Evolutionary conservation across 1,139 yeast genomes (phyloP).

Genomic region (Pichia sp.): DNA sequence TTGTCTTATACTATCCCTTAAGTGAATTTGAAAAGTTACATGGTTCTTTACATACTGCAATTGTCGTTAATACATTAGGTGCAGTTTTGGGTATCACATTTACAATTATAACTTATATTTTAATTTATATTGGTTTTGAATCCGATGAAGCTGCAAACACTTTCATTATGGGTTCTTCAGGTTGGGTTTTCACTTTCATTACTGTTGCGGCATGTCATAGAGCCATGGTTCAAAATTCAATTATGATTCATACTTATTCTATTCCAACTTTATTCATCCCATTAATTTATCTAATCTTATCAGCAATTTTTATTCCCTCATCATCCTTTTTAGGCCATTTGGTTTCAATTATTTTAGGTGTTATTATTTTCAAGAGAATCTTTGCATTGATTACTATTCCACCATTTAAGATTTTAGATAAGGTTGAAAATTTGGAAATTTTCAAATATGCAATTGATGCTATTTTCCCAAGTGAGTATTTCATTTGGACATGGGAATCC

Average conservation of each 20-base stretch:
- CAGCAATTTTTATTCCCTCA: conserved; percentile 45
- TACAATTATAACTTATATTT: conserved; percentile 47
- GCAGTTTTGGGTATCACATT: conserved; percentile 64
- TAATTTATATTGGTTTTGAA: conserved; percentile 23
- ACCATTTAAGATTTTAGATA: conserved; percentile 59
- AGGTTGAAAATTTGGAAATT: conserved; percentile 43
- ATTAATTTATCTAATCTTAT: conserved; percentile 43
- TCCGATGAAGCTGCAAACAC: conserved; percentile 37
- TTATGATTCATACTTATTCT: conserved; percentile 23
- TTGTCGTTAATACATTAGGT: conserved; percentile 69
- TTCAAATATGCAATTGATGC: conserved; percentile 7
- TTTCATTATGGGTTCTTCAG: conserved; percentile 62
- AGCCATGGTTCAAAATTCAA: conserved; percentile 44
- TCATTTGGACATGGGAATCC: conserved; percentile 19
- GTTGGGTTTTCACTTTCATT: conserved; percentile 67
- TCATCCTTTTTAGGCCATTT: conserved; percentile 73
- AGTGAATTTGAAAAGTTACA: conserved; percentile 64
- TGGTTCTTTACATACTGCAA: conserved; percentile 86
- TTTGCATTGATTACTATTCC: conserved; percentile 51
- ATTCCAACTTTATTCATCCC: conserved; percentile 65
- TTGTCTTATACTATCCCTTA: conserved; percentile 55
- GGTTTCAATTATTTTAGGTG: conserved; percentile 48
- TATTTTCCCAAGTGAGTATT: conserved; percentile 8
- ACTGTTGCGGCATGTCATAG: conserved; percentile 61
- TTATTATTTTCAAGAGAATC: conserved; percentile 49